Percentiles rank a stretch among this genome's conserved stretches.
phyloP scores from a whole-genome alignment of 352 stramenopile species.

The Pythium aristosporum region DNA sequence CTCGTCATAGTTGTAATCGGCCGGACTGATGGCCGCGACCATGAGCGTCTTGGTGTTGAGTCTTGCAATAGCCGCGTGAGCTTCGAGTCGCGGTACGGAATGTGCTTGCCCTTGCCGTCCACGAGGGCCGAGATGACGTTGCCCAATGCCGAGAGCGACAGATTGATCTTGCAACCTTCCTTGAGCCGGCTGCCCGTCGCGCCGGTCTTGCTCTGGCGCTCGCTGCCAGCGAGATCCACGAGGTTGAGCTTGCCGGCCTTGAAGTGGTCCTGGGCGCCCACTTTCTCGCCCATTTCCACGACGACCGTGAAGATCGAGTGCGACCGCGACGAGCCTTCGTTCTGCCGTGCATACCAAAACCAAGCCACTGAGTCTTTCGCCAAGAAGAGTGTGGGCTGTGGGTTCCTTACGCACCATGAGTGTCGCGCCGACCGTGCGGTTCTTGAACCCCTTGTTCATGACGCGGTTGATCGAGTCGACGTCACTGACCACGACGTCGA shows the following conservation, averaged over 20 bases:
- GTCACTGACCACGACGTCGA: constrained; percentile 72
- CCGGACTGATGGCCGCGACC: constrained; percentile 93
- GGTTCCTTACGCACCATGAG: constrained; percentile 54
- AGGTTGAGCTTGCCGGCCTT: constrained; percentile 92
- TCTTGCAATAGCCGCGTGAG: constrained; percentile 94
- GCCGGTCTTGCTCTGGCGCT: constrained; percentile 92
- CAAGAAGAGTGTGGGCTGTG: background rate
- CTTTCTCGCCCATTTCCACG: constrained; percentile 79
- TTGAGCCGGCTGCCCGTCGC: constrained; percentile 44
- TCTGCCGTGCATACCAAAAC: constrained; percentile 32
- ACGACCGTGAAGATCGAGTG: constrained; percentile 88
- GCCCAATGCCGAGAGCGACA: constrained; percentile 57
- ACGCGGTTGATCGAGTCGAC: constrained; percentile 80
- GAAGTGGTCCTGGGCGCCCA: constrained; percentile 71
- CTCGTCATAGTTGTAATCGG: constrained; percentile 95
- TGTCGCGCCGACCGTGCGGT: constrained; percentile 73
- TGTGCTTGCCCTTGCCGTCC: constrained; percentile 86
- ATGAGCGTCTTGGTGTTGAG: constrained; percentile 96
- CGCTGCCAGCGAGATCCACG: constrained; percentile 94
- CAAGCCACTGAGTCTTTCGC: background rate
- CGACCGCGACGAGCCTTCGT: constrained; percentile 78
- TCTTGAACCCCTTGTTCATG: constrained; percentile 84
- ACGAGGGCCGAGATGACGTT: constrained; percentile 87
- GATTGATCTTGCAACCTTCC: constrained; percentile 59
- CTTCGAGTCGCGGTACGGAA: constrained; percentile 95